Evolutionary conservation across 2,329 filamentous ascomycete species (phyloP).

Genomic region (Emericellopsis cladophorae): DNA sequence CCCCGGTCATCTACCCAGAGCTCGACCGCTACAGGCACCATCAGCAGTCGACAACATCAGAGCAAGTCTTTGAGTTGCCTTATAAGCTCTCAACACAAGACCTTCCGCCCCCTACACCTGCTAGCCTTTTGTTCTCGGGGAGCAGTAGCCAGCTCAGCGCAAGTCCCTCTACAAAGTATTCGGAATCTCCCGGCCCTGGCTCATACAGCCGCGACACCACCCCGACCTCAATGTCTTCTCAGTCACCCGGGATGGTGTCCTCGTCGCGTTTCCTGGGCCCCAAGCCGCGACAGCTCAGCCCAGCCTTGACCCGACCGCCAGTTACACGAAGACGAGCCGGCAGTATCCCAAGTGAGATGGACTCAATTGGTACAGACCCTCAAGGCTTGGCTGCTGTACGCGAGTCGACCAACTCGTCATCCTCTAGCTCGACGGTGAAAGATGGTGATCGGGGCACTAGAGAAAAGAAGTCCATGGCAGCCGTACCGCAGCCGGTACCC

Average conservation of each 20-base stretch:
- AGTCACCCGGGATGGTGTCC: constrained; percentile 50
- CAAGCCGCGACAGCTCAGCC: constrained; percentile 42
- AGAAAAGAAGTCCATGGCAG: constrained; percentile 27
- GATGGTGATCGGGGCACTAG: constrained; percentile 30
- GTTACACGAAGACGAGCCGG: constrained; percentile 45
- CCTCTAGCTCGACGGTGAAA: constrained; percentile 56
- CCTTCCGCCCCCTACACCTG: constrained; percentile 52
- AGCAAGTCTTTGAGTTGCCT: constrained; percentile 29
- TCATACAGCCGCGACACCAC: constrained; percentile 67
- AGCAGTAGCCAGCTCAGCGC: constrained; percentile 42
- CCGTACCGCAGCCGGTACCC: constrained; percentile 34
- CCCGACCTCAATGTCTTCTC: constrained; percentile 65
- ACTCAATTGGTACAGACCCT: constrained; percentile 30
- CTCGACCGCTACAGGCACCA: constrained; percentile 46
- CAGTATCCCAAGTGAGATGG: constrained; percentile 39
- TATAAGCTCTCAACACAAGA: constrained; percentile 50
- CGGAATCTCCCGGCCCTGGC: constrained; percentile 56
- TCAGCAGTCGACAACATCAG: constrained; percentile 22
- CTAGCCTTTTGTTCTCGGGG: constrained; percentile 39
- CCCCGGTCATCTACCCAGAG: constrained; percentile 43
- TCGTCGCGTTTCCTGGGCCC: constrained; percentile 30
- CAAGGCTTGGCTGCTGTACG: constrained; percentile 52
- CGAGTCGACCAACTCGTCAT: constrained; percentile 61
- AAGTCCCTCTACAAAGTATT: constrained; percentile 65
- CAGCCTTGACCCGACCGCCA: constrained; percentile 42